phyloP scores from a whole-genome alignment of 768 basidiomycete genomes.

The Suillus alpinus region DNA sequence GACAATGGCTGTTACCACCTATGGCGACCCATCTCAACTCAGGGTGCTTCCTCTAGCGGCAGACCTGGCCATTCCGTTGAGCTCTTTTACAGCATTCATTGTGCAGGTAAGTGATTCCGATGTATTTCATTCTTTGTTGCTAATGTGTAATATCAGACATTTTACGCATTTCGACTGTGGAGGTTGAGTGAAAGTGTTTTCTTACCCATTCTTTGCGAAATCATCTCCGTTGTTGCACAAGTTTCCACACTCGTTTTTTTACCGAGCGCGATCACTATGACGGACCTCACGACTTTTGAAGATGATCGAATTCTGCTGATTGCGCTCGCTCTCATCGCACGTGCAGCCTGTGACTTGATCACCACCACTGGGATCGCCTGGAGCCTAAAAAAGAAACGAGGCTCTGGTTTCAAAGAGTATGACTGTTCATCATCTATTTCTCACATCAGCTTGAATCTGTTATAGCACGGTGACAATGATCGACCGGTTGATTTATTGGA shows the following conservation, averaged over 20 bases:
- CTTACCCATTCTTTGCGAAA: constrained; percentile 1
- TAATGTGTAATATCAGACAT: not conserved
- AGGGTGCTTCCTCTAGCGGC: not conserved
- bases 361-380: not conserved
- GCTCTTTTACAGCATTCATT: not conserved
- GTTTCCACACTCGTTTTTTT: not conserved
- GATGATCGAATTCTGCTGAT: not conserved
- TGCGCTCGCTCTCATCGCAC: not conserved
- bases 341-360: constrained; percentile 1
- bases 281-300: not conserved
- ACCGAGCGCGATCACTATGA: not conserved
- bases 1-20: not conserved
- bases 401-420: not conserved
- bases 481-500: not conserved
- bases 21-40: not conserved
- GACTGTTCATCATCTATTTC: not conserved
- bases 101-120: not conserved
- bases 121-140: not conserved
- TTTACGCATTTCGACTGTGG: constrained; percentile 3
- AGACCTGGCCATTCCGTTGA: not conserved
- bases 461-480: not conserved
- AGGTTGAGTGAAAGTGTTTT: not conserved
- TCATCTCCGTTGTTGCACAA: not conserved
- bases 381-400: not conserved
- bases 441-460: not conserved